These are phyloP conservation scores for Macadamia tetraphylla DNA, from an alignment of 164 flowering plant genomes.

Conservation along the genomic window DNA sequence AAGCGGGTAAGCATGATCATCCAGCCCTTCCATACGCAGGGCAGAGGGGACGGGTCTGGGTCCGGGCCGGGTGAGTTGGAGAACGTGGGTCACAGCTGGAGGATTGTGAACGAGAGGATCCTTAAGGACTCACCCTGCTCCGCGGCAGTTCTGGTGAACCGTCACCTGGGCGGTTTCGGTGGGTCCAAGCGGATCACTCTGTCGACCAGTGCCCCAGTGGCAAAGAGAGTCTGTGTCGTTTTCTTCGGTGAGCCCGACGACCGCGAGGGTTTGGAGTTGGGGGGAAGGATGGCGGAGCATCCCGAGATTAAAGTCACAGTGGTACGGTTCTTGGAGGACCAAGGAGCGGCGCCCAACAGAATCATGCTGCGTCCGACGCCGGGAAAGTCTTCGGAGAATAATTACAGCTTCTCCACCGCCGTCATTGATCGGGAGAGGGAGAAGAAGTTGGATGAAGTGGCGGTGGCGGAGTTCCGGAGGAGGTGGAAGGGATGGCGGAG, in stretches of 20 bases:
- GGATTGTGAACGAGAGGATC: slow-evolving; percentile 53
- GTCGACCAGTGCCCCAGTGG: slow-evolving; percentile 12
- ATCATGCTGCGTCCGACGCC: slow-evolving; percentile 26
- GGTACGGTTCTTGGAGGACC: slow-evolving; percentile 30
- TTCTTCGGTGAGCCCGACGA: slow-evolving; percentile 84
- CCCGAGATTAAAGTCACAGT: slow-evolving; percentile 46
- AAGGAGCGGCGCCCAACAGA: slow-evolving; percentile 3
- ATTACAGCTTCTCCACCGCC: slow-evolving; percentile 43
- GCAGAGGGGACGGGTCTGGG: slow-evolving; percentile 18
- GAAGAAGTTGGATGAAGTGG: slow-evolving; percentile 40
- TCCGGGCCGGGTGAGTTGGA: slow-evolving; percentile 22
- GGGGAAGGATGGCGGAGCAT: slow-evolving; percentile 63
- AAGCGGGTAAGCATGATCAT: slow-evolving; percentile 55
- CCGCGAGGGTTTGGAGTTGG: slow-evolving; percentile 56
- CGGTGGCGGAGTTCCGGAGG: slow-evolving; percentile 31
- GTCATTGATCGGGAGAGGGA: slow-evolving; percentile 32
- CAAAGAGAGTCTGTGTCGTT: slow-evolving; percentile 33
- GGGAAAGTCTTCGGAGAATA: slow-evolving; percentile 20
- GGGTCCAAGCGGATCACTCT: not conserved
- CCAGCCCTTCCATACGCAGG: slow-evolving; percentile 61
- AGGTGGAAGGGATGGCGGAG: slow-evolving; percentile 27
- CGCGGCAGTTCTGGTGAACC: slow-evolving; percentile 64
- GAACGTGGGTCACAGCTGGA: slow-evolving; percentile 49
- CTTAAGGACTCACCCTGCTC: slow-evolving; percentile 54
- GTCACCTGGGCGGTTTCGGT: slow-evolving; percentile 35